These are phyloP conservation scores for Proliferodiscus dingleyae DNA, from an alignment of 2,329 filamentous ascomycete genomes.

Conservation along the genomic window DNA sequence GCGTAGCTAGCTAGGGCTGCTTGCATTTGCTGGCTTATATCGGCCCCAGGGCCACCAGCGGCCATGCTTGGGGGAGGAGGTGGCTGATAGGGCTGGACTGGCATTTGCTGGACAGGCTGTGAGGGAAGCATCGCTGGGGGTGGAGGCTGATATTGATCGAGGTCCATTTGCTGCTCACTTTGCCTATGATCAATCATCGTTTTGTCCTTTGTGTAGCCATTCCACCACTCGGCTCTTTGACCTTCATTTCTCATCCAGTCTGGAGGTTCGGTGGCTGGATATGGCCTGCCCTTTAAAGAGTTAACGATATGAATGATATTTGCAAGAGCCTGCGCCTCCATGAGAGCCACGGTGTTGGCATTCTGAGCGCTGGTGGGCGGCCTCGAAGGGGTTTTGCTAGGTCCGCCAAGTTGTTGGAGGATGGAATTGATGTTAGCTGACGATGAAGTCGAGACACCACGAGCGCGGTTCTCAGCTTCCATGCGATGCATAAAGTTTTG, in stretches of 20 bases:
- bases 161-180: conserved; percentile 33
- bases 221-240: conserved; percentile 48
- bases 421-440: conserved; percentile 12
- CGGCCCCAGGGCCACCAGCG: conserved; percentile 9
- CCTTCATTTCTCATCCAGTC: conserved; percentile 45
- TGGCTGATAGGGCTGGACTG: conserved; percentile 15
- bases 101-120: conserved; percentile 15
- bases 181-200: conserved; percentile 36
- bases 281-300: conserved; percentile 41
- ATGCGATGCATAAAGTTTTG: conserved; percentile 20
- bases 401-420: conserved; percentile 16
- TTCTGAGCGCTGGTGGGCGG: conserved; percentile 1
- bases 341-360: conserved; percentile 3
- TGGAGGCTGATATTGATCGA: conserved; percentile 22
- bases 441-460: conserved; percentile 1
- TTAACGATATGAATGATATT: conserved; percentile 28
- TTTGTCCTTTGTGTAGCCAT: conserved; percentile 39
- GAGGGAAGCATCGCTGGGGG: conserved; percentile 28
- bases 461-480: conserved; percentile 9
- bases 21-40: conserved; percentile 26
- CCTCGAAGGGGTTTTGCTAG: background rate
- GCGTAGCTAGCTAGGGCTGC: conserved; percentile 20
- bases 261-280: conserved; percentile 47
- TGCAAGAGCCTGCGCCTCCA: conserved; percentile 17
- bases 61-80: conserved; percentile 12